Evolutionary conservation across 1,284 basidiomycete genomes (phyloP), one percentile per base, ranked within the genome.

Genomic region (Cryptococcus depauperatus): DNA sequence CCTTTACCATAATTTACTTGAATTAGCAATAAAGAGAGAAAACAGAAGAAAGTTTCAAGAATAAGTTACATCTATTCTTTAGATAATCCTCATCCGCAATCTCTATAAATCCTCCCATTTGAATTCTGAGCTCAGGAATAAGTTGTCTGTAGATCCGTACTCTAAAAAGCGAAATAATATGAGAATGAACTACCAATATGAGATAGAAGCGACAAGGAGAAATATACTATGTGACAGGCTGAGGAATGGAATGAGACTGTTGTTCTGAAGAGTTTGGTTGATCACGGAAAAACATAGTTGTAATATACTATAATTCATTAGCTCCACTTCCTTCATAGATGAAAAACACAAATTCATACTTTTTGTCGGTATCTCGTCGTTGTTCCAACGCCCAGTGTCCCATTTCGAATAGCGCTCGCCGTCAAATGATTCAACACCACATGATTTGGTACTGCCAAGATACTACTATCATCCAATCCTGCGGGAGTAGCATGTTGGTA

Each of bases 341-440:
- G 34, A n/a, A 30, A 27, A 21, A 25, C 14, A 41, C 35, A 44
- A 37, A 37, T 44, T n/a, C 73, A 38, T 42, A 88, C 86, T 82
- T 98, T 98, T 73, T 88, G 81, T 71, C 83, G 77, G 75, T 97
- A 98, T 62, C 93, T 75, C 35, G 85, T 92, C 44, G 93, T 96
- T 43, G 83, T 90, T 13, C 85, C 92, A 1, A 97, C 90, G 29
- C 91, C 91, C 35, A 98, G 73, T 37, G 93, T 89, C 3, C 91
- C 91, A 65, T 92, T 89, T 68, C 84, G 80, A 61, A 98, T 98
- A 51, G 91, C 88, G 66, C 88, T 93, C 41, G 93, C 97, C 51
- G 90, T 90, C 48, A 98, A 72, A 69, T 98, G 95, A 57, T 96
- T 90, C 54, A 98, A 75, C 33, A 97, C 90, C 28, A 90, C 90